Conservation (phyloP, 768 basidiomycete genomes). For the Sutorius australiensis region DNA sequence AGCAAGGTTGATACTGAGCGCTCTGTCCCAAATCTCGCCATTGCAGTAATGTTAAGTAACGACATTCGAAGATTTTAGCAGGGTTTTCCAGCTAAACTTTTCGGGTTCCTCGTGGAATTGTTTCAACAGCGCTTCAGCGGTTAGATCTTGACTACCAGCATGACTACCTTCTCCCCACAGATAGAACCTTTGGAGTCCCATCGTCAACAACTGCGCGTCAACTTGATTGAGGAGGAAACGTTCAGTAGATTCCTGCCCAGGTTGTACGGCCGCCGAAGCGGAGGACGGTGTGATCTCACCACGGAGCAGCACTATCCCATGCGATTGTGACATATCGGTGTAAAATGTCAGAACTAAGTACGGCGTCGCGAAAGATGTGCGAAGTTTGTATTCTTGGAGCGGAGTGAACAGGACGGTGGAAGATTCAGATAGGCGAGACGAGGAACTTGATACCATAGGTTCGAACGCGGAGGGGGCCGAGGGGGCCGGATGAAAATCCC, state of each 20-base stretch:
- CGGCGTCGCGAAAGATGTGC: constrained; percentile 82
- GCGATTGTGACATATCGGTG: constrained; percentile 77
- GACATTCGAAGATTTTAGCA: constrained; percentile 50
- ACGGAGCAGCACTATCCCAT: constrained; percentile 79
- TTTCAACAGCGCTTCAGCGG: constrained; percentile 46
- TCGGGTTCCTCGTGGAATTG: constrained; percentile 76
- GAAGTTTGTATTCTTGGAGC: constrained; percentile 87
- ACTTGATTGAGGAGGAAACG: constrained; percentile 66
- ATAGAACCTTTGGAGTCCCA: constrained; percentile 86
- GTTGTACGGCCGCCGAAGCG: constrained; percentile 32
- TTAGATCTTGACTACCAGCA: neutral
- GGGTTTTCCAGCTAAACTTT: constrained; percentile 78
- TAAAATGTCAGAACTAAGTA: constrained; percentile 90
- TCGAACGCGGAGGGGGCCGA: constrained; percentile 51
- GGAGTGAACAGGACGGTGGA: constrained; percentile 91
- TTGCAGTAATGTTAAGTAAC: constrained; percentile 5
- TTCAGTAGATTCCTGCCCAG: constrained; percentile 25
- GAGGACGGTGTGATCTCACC: constrained; percentile 85
- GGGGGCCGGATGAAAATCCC: constrained; percentile 79
- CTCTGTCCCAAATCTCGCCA: too few relatives aligned
- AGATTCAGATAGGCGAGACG: constrained; percentile 42
- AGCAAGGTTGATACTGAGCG: neutral
- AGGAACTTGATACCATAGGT: constrained; percentile 23
- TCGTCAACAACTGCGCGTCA: constrained; percentile 79
- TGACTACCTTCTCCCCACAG: constrained; percentile 46